Evolutionary conservation across 2,329 filamentous ascomycete genomes (phyloP).

Genomic region (Exserohilum rostratum): DNA sequence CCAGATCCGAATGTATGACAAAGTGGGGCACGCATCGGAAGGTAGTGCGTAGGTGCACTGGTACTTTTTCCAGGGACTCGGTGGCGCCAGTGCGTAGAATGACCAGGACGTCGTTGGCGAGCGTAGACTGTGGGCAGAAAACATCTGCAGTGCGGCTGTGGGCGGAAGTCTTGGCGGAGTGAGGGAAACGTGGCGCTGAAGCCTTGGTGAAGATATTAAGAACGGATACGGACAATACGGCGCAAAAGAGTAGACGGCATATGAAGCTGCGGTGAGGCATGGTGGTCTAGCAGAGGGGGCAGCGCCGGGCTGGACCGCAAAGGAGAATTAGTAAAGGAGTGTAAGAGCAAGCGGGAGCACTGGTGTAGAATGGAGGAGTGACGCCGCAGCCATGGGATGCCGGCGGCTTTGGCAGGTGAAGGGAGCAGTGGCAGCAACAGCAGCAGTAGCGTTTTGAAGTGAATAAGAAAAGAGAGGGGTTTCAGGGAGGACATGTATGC

Average conservation of each 20-base stretch:
- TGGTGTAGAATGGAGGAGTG: constrained; percentile 16
- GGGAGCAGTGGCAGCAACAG: constrained; percentile 7
- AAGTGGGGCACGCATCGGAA: constrained; percentile 63
- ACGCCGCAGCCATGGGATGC: constrained; percentile 20
- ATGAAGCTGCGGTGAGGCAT: constrained; percentile 44
- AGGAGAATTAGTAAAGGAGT: constrained; percentile 7
- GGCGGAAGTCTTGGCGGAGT: constrained; percentile 30
- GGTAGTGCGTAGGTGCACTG: constrained; percentile 63
- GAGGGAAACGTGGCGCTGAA: constrained; percentile 37
- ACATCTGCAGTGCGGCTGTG: constrained; percentile 23
- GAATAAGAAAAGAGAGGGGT: constrained; percentile 13
- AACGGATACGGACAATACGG: constrained; percentile 41
- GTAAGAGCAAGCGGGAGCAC: constrained; percentile 6
- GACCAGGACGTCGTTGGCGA: constrained; percentile 60
- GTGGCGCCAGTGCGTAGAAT: constrained; percentile 67
- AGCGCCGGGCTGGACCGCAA: constrained; percentile 28
- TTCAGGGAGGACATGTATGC: constrained; percentile 11
- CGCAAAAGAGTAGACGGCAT: constrained; percentile 42
- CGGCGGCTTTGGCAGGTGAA: constrained; percentile 9
- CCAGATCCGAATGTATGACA: constrained; percentile 64
- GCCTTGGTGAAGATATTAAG: constrained; percentile 44
- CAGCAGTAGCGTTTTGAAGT: background rate
- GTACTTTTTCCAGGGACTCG: constrained; percentile 63
- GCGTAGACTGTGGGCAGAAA: constrained; percentile 41
- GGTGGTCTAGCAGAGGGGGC: constrained; percentile 11